Evolutionary conservation across 352 stramenopile genomes (phyloP).

Genomic region (Pythium phragmiticola): DNA sequence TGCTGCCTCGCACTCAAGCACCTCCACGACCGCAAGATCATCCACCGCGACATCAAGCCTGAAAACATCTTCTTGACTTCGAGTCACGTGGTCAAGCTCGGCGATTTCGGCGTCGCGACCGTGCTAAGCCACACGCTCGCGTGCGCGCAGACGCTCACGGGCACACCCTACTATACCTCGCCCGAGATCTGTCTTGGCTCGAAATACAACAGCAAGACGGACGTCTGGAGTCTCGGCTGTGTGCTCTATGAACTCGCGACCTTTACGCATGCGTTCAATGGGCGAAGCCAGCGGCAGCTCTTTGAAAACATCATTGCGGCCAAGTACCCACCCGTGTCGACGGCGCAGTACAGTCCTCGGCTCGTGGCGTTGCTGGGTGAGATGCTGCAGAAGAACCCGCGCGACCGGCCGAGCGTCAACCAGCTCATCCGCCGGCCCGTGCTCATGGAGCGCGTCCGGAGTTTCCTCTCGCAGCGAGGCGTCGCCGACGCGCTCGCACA

Average conservation of each 20-base stretch:
- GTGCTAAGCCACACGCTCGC: slow-evolving; percentile 74
- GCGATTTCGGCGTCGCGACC: slow-evolving; percentile 79
- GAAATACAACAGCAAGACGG: slow-evolving; percentile 92
- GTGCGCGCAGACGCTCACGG: slow-evolving; percentile 69
- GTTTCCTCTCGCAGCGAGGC: slow-evolving; percentile 54
- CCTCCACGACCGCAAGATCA: slow-evolving; percentile 80
- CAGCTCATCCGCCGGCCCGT: slow-evolving; percentile 53
- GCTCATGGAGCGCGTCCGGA: slow-evolving; percentile 62
- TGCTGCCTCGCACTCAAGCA: slow-evolving; percentile 79
- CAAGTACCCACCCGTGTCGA: slow-evolving; percentile 25
- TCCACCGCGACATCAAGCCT: slow-evolving; percentile 87
- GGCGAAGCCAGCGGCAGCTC: slow-evolving; percentile 69
- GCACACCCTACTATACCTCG: slow-evolving; percentile 92
- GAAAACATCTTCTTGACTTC: slow-evolving; percentile 85
- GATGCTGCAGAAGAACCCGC: slow-evolving; percentile 65
- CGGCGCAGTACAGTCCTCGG: slow-evolving; percentile 20
- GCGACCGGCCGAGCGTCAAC: slow-evolving; percentile 63
- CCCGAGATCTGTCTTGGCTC: slow-evolving; percentile 92
- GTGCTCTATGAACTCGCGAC: slow-evolving; percentile 92
- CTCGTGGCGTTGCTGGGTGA: slow-evolving; percentile 41
- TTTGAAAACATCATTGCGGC: slow-evolving; percentile 70
- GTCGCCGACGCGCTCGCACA: slow-evolving; percentile 62
- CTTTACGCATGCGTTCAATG: slow-evolving; percentile 89
- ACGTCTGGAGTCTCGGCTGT: slow-evolving; percentile 94
- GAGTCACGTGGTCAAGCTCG: slow-evolving; percentile 64